These are phyloP conservation scores for Thinopyrum obtusiflorum DNA, from an alignment of 202 grass and related monocot genomes.

Conservation along the genomic window DNA sequence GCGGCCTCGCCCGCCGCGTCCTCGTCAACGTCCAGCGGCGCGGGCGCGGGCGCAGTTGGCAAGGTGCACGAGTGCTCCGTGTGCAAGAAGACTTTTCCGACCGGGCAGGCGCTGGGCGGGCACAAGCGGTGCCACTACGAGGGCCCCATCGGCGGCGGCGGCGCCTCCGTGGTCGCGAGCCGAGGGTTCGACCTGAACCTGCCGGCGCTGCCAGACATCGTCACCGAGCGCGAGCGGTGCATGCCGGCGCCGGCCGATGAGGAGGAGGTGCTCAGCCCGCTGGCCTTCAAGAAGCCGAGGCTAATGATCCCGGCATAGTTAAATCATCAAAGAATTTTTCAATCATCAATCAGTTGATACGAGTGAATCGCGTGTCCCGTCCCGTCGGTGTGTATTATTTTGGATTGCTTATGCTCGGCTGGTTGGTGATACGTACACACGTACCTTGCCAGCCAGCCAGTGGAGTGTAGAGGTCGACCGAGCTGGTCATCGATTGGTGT, in stretches of 20 bases:
- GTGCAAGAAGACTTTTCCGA: constrained; percentile 73
- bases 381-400: constrained; percentile 6
- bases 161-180: constrained; percentile 12
- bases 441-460: not conserved
- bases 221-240: constrained; percentile 19
- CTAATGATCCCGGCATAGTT: constrained; percentile 47
- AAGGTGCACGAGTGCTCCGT: constrained; percentile 70
- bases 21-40: not conserved
- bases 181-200: constrained; percentile 73
- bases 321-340: not conserved
- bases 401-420: not conserved
- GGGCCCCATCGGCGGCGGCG: constrained; percentile 36
- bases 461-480: not conserved
- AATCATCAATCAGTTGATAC: not conserved
- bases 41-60: not conserved
- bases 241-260: constrained; percentile 28
- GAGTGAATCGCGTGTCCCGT: not conserved
- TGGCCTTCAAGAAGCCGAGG: constrained; percentile 74
- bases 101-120: constrained; percentile 83
- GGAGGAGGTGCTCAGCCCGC: constrained; percentile 73
- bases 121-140: constrained; percentile 99
- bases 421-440: not conserved
- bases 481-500: not conserved
- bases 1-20: not conserved
- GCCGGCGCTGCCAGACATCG: constrained; percentile 51